Evolutionary conservation across 2,329 filamentous ascomycete species (phyloP).

Genomic region (Furcasterigmium furcatum): DNA sequence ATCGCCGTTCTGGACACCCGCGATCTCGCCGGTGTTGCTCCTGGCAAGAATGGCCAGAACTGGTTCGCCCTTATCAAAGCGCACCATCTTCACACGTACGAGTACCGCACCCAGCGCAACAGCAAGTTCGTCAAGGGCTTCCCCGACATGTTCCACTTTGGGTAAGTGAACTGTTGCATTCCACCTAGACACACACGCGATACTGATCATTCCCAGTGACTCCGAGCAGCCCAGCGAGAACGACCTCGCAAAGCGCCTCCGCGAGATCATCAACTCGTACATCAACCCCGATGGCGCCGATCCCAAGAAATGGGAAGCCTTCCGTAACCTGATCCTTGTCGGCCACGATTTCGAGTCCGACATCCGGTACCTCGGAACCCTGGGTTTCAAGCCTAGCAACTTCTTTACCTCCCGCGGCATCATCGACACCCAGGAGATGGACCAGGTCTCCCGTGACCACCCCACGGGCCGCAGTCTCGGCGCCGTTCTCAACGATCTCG

Average conservation of each 20-base stretch:
- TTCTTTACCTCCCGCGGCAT: constrained; percentile 56
- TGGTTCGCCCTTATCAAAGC: constrained; percentile 68
- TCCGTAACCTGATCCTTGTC: constrained; percentile 65
- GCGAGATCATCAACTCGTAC: constrained; percentile 20
- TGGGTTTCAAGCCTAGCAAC: constrained; percentile 56
- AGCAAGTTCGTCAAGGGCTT: constrained; percentile 66
- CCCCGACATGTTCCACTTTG: constrained; percentile 73
- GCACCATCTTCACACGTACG: constrained; percentile 73
- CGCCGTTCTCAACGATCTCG: constrained; percentile 46
- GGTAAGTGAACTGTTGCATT: constrained; percentile 39
- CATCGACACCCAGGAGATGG: constrained; percentile 71
- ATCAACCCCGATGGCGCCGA: not conserved
- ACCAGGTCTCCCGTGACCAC: constrained; percentile 57
- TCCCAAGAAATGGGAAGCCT: constrained; percentile 9
- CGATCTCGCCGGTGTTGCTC: constrained; percentile 47
- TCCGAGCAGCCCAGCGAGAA: constrained; percentile 35
- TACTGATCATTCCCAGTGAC: constrained; percentile 25
- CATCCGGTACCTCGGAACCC: constrained; percentile 41
- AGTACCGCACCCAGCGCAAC: constrained; percentile 67
- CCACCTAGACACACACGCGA: not conserved
- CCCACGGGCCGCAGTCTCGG: constrained; percentile 53
- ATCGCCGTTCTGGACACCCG: constrained; percentile 75
- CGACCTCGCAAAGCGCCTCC: constrained; percentile 30
- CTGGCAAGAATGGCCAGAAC: constrained; percentile 57
- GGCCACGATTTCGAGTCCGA: constrained; percentile 69